Evolutionary conservation across 768 basidiomycete species (phyloP).

Genomic region (Collybiopsis luxurians): DNA sequence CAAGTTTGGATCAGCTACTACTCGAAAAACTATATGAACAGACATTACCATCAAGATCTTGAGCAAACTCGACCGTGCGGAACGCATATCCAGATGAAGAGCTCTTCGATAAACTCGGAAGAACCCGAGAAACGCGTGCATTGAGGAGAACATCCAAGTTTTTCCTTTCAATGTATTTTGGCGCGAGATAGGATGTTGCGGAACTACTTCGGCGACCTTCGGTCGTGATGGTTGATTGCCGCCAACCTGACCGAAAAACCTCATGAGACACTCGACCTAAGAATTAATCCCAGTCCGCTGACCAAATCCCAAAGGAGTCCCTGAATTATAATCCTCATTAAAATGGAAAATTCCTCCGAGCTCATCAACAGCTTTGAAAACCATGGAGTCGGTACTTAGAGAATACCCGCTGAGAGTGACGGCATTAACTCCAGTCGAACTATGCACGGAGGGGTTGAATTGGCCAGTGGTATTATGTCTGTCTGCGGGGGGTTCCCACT

Average conservation of each 20-base stretch:
- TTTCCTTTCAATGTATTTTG: slow-evolving; percentile 11
- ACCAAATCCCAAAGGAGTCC: slow-evolving; percentile 10
- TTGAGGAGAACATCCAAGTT: slow-evolving; percentile 16
- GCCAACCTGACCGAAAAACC: too few relatives aligned
- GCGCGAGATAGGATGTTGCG: slow-evolving; percentile 14
- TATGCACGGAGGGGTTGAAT: slow-evolving; percentile 20
- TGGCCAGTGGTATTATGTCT: slow-evolving; percentile 17
- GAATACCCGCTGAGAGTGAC: slow-evolving; percentile 16
- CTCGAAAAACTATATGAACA: not conserved
- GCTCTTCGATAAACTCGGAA: not conserved
- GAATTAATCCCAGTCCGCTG: too few relatives aligned
- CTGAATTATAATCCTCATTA: slow-evolving; percentile 26
- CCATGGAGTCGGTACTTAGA: slow-evolving; percentile 11
- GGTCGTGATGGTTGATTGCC: slow-evolving; percentile 8
- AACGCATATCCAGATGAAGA: not conserved
- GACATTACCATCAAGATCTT: not conserved
- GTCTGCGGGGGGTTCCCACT: slow-evolving; percentile 15
- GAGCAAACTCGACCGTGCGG: slow-evolving; percentile 8
- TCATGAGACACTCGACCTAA: too few relatives aligned
- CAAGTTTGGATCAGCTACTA: slow-evolving; percentile 3
- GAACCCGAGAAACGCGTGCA: slow-evolving; percentile 3
- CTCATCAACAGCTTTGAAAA: slow-evolving; percentile 19
- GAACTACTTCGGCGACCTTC: slow-evolving; percentile 13
- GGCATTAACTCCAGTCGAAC: slow-evolving; percentile 14
- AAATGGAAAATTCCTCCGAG: slow-evolving; percentile 22